Conservation (phyloP, 148 eudicot genomes). For the Cornus kousa region DNA sequence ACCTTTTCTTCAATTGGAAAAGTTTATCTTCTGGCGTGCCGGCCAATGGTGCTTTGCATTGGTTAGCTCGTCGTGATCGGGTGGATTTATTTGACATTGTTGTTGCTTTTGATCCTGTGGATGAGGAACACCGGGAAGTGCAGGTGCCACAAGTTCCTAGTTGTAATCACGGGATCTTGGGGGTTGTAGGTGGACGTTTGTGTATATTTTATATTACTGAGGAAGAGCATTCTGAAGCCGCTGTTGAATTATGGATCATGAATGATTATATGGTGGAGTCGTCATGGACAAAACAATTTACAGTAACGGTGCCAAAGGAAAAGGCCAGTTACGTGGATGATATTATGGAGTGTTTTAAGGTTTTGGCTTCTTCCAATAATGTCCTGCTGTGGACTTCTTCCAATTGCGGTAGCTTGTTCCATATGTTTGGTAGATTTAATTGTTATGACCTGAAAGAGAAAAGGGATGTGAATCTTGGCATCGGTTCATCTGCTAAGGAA, state of each 20-base stretch:
- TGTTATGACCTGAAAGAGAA: background rate
- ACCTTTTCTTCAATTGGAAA: background rate
- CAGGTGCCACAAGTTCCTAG: background rate
- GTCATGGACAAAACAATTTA: background rate
- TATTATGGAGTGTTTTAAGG: background rate
- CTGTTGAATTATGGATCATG: background rate
- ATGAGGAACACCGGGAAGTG: background rate
- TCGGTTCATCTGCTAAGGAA: too few species aligned
- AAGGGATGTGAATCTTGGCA: too few species aligned
- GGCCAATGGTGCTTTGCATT: background rate
- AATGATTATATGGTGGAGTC: background rate
- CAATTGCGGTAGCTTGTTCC: background rate
- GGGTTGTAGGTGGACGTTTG: background rate
- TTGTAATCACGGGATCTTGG: background rate
- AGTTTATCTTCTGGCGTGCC: background rate
- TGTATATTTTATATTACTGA: background rate
- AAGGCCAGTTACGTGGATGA: background rate
- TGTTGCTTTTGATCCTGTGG: background rate
- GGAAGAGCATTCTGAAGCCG: too few species aligned
- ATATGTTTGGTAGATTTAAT: too few species aligned
- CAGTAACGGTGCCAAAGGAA: too few species aligned
- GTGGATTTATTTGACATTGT: background rate
- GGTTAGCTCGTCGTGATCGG: background rate
- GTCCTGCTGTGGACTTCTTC: background rate
- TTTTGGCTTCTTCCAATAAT: background rate